Percentiles rank a stretch among this genome's conserved stretches.
These are phyloP conservation scores for Epichloe bromicola DNA, from an alignment of 2,329 filamentous ascomycete genomes.

Conservation along the genomic window DNA sequence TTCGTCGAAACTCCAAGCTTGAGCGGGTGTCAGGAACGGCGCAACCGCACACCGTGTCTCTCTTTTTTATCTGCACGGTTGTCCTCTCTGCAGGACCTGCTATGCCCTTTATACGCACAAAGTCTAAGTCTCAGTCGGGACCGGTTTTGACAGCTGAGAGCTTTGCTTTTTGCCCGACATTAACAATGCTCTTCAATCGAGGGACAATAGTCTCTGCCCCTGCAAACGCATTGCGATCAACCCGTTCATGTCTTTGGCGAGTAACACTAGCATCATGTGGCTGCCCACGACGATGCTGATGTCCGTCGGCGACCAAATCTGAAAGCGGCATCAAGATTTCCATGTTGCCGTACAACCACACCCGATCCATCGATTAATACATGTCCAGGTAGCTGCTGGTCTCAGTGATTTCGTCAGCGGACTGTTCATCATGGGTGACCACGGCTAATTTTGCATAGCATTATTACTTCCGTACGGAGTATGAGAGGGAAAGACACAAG, in stretches of 20 bases:
- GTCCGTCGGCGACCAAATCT: neutral
- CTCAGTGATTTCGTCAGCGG: neutral
- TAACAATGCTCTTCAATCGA: neutral
- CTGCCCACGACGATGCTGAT: constrained; percentile 2
- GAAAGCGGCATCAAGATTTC: neutral
- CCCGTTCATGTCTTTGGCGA: neutral
- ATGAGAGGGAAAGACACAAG: neutral
- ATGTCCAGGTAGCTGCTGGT: neutral
- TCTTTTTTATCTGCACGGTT: neutral
- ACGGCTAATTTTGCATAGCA: neutral
- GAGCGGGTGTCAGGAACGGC: neutral
- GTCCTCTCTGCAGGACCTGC: neutral
- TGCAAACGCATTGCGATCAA: neutral
- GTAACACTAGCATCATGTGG: constrained; percentile 1
- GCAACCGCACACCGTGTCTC: neutral
- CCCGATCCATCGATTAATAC: neutral
- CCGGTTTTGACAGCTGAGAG: neutral
- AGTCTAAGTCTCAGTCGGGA: neutral
- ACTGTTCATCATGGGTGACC: neutral
- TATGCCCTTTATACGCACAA: neutral
- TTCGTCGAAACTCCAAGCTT: neutral
- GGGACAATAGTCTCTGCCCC: neutral
- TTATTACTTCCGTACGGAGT: too few species aligned
- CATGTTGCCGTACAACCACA: constrained; percentile 1
- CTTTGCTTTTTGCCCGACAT: neutral